Evolutionary conservation across 169 alveolate species (phyloP), one percentile per base, ranked within the genome.

Genomic region (Toxoplasma gondii): DNA sequence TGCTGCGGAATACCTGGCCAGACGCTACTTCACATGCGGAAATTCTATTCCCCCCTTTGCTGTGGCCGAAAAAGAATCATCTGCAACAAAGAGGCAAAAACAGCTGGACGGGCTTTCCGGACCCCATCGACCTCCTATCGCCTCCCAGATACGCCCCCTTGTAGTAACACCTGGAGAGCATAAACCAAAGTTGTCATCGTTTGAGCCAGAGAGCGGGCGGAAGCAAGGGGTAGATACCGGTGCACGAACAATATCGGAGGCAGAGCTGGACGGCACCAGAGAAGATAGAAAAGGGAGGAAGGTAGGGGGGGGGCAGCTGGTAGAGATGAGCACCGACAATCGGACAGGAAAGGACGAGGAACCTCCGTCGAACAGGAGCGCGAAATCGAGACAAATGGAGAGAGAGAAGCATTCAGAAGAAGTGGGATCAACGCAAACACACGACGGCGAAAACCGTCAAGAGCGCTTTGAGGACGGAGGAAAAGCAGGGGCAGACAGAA

Each of bases 1-100:
- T 74, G 84, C 84, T 16, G 49, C 84, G 27, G 84, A 74, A 34
- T 74, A 74, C 45, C 84, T 74, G 27, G 84, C 84, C 41, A 24
- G 45, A 16, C 45, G 45, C 22, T 74, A 74, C 45, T 36, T 74
- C 31, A 74, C 41, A 27, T 38, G 45, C 45, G 84, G 34, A 74
- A 44, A 0, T 0, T 49, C 84, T 27, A 16, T 38, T 41, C 84
- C 34, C 22, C 78, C 78, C 29, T 0, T 7, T 64, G 78, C 78
- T 27, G 9, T 74, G 45, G 12, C 41, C 27, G 41, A 29, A 74
- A 34, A 27, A 34, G 81, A 27, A 69, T 17, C 81, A 27, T 4
- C 5, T 24, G 27, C 24, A 5, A 34, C 84, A n/a, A 1, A 74
- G 44, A 38, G 84, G n/a, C 84, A 34, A 38, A 27, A 74, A 38